Evolutionary conservation across 1,139 yeast genomes (phyloP).

Genomic region (Lodderomyces pseudojiufengensis): DNA sequence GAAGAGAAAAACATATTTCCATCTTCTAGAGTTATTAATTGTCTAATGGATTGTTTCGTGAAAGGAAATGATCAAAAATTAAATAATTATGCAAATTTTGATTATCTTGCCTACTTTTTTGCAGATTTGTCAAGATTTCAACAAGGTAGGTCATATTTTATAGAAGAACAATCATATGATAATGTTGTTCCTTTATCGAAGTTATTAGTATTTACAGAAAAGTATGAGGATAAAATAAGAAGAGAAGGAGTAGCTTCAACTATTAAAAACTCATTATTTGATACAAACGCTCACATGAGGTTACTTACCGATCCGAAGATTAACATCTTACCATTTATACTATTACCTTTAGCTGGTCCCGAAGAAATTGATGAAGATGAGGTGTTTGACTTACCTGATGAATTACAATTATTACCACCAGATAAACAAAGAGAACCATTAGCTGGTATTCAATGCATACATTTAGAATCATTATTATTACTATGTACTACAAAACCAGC

Average conservation of each 20-base stretch:
- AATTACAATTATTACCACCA: constrained; percentile 72
- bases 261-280: constrained; percentile 85
- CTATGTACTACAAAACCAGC: constrained; percentile 70
- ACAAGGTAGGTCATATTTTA: constrained; percentile 73
- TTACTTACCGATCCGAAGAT: constrained; percentile 61
- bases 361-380: constrained; percentile 81
- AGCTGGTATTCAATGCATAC: constrained; percentile 60
- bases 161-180: constrained; percentile 69
- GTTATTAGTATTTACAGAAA: constrained; percentile 78
- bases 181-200: constrained; percentile 77
- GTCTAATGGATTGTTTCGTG: constrained; percentile 86
- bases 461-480: constrained; percentile 71
- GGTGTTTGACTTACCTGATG: constrained; percentile 83
- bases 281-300: constrained; percentile 60
- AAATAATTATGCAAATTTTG: constrained; percentile 71
- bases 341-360: constrained; percentile 81
- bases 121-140: constrained; percentile 79
- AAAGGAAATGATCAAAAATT: constrained; percentile 73
- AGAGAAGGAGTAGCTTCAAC: constrained; percentile 94
- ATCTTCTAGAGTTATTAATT: constrained; percentile 65
- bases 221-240: constrained; percentile 71
- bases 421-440: constrained; percentile 78
- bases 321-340: constrained; percentile 74
- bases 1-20: constrained; percentile 42
- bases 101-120: constrained; percentile 82